Base-by-base conservation (phyloP, 2,329 filamentous ascomycete genomes). In the Penicillium sp. region DNA sequence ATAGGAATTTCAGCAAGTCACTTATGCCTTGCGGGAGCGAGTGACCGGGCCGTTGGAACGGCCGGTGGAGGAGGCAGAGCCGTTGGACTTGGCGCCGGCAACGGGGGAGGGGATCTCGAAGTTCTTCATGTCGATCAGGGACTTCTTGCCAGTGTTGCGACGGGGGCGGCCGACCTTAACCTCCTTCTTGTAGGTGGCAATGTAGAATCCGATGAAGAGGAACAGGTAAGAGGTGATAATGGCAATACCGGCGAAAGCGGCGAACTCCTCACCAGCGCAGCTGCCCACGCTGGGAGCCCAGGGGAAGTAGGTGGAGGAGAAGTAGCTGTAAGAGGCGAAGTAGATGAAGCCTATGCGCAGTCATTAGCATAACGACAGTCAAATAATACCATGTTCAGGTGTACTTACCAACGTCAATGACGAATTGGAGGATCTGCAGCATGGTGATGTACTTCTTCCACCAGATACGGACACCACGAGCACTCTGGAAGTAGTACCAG, bases 401-500 rank as follows among this genome's bases (percentile, higher is more conserved):
- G 16, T 39, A 77, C 88, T 73, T 86, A 93, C 90, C 92, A 61
- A 98, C 89, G 78, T 97, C 93, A 76, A 98, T 93, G 75, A 98
- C 85, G 80, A 98, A 98, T 77, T 98, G 93, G 70, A 90, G 86
- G 77, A 98, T 98, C 80, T 98, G 93, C 73, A 97, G 89, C 73
- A 93, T 90, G 68, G 93, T 98, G 75, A 98, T 96, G 89, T 93
- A 98, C 81, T 97, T 91, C 89, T 98, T 98, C 93, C 93, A 98
- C 93, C 93, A 97, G 79, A 97, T 95, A 71, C 88, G 89, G 77
- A 98, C 86, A 67, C 95, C 95, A 68, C 93, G 92, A 54, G 93
- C 93, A 73, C 91, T 93, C 84, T 98, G 93, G 88, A 98, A 98
- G 86, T 98, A 98, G 87, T 98, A 98, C 93, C 93, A 97, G 88